Conservation (phyloP, 257 asterid species). For the Penstemon davidsonii region DNA sequence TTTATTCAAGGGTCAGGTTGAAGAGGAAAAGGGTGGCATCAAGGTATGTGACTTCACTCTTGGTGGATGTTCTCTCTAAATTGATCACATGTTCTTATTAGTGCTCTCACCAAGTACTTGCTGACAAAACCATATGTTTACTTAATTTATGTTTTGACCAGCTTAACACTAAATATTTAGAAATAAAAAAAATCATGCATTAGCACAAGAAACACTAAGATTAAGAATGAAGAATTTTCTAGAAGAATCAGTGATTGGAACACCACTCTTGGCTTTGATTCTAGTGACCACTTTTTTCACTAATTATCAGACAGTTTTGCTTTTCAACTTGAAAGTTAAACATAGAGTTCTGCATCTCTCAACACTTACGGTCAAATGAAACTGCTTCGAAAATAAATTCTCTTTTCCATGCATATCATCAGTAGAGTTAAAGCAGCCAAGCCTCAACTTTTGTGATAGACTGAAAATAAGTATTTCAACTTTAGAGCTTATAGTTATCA, state of each 20-base stretch:
- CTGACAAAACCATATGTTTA: not conserved
- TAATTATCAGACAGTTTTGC: too few relatives aligned
- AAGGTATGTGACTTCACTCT: constrained; percentile 55
- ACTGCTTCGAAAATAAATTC: not conserved
- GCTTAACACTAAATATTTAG: constrained; percentile 1
- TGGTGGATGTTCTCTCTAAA: not conserved
- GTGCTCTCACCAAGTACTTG: not conserved
- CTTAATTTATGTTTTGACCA: constrained; percentile 6
- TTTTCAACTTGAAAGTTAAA: not conserved
- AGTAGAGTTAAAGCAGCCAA: not conserved
- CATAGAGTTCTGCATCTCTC: not conserved
- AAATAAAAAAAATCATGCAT: not conserved
- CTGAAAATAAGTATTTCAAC: not conserved
- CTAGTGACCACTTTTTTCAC: not conserved
- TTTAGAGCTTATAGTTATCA: not conserved
- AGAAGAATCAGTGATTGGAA: constrained; percentile 6
- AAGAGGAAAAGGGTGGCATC: constrained; percentile 89
- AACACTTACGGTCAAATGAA: not conserved
- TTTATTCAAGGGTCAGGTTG: constrained; percentile 85
- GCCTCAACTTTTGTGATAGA: not conserved
- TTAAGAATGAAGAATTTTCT: not conserved
- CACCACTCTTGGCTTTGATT: not conserved
- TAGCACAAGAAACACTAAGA: constrained; percentile 10
- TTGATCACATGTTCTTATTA: not conserved
- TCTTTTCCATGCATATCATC: not conserved